Evolutionary conservation across 306 rosid genomes (phyloP), one percentile per base, ranked within the genome.

Genomic region (Quercus gilva): DNA sequence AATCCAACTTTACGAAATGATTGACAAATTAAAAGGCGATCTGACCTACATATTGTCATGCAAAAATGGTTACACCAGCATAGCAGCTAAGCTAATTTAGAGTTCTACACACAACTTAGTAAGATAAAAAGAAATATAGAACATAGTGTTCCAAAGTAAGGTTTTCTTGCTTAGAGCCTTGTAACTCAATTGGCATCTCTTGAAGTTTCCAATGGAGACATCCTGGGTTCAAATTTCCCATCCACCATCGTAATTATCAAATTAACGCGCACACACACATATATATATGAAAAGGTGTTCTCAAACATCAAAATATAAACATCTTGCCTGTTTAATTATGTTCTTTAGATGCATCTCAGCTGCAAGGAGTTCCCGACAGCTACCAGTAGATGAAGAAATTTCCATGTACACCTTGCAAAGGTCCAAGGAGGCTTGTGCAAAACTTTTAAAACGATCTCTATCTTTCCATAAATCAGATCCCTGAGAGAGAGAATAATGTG

Each of bases 341-440:
- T 78, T 95, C 87, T 89, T 95, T 59, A 95, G 84, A 84, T 92
- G 99, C 99, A 91, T 92, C 78, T 95, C 98, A 45, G 98, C 97
- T 1, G 89, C 59, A 69, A 82, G 76, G 73, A 95, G 89, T 77
- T 92, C 97, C 61, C 81, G 90, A 35, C 53, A 74, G 83, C 90
- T 91, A 61, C 87, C 91, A 26, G 91, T 77, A 68, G 99, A 84
- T 35, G 88, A 73, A 33, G 89, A 89, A 77, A 95, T 89, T 83
- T 92, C 91, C 84, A 85, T 73, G 77, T 95, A 92, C 65, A 95
- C 92, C 83, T 82, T 88, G 92, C 96, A 90, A 59, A 95, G 96
- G 84, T 92, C 97, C 84, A 92, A 75, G 26, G 98, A 92, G 21
- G 99, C 97, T 75, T 74, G 91, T 49, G 98, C 94, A 65, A 89